These are phyloP conservation scores for Heritiera fomes DNA, from an alignment of 345 rosid species.

Conservation along the genomic window DNA sequence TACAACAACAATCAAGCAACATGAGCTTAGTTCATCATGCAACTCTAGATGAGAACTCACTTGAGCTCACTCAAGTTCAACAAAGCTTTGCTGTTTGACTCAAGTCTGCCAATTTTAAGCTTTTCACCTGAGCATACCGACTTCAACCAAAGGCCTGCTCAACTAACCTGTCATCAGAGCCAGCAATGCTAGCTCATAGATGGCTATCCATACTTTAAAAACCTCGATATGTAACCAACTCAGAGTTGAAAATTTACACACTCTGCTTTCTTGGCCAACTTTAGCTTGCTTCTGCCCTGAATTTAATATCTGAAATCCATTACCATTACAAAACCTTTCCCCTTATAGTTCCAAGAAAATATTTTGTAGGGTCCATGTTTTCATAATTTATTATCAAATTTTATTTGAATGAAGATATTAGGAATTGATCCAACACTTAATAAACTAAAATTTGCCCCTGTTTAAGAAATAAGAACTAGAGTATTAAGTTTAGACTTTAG, in stretches of 20 bases:
- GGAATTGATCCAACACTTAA: background rate
- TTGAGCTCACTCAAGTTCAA: background rate
- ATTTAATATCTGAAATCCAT: background rate
- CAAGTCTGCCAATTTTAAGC: slow-evolving; percentile 9
- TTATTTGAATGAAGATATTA: background rate
- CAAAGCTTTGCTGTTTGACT: background rate
- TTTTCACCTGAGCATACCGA: slow-evolving; percentile 3
- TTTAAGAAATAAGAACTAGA: background rate
- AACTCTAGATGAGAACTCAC: background rate
- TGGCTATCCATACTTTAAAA: background rate
- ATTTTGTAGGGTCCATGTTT: background rate
- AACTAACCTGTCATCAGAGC: slow-evolving; percentile 15
- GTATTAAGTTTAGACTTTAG: background rate
- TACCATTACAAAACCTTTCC: background rate
- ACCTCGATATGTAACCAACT: background rate
- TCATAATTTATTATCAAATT: background rate
- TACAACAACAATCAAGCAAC: background rate
- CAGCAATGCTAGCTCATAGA: background rate
- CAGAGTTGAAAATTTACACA: background rate
- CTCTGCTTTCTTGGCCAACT: background rate
- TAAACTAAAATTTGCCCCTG: no score
- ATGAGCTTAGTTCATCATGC: background rate
- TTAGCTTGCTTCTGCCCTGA: slow-evolving; percentile 9
- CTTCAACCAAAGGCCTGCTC: background rate
- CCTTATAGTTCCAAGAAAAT: background rate